Evolutionary conservation across 164 flowering plant species (phyloP).

Genomic region (Kalanchoe fedtschenkoi): DNA sequence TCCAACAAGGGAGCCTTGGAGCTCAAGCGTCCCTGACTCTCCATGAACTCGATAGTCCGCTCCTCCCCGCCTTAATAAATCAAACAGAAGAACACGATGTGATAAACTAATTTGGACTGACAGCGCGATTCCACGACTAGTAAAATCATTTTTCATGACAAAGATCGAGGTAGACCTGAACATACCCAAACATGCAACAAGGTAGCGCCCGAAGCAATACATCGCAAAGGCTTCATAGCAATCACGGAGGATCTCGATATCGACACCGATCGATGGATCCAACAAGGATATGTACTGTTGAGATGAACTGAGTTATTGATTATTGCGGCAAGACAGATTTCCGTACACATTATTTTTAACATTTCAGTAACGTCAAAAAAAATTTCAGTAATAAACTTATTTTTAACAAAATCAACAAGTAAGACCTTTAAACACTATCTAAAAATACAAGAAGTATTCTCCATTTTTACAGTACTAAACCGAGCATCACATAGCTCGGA

Average conservation of each 20-base stretch:
- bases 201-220: constrained; percentile 99
- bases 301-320: constrained; percentile 2
- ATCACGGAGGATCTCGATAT: constrained; percentile 80
- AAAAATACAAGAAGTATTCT: background rate
- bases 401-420: too few species aligned
- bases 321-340: background rate
- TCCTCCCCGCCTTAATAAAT: constrained; percentile 15
- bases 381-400: too few species aligned
- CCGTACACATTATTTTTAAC: background rate
- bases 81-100: background rate
- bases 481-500: background rate
- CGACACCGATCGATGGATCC: constrained; percentile 74
- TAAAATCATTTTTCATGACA: background rate
- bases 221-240: constrained; percentile 98
- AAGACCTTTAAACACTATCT: too few species aligned
- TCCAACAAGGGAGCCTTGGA: constrained; percentile 55
- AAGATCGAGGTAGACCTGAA: background rate
- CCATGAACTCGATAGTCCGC: constrained; percentile 70
- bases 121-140: too few species aligned
- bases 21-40: constrained; percentile 65
- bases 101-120: too few species aligned
- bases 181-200: constrained; percentile 93
- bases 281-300: constrained; percentile 72
- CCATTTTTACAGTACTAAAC: background rate
- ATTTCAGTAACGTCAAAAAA: background rate